Evolutionary conservation across 352 stramenopile genomes (phyloP), one percentile per base, ranked within the genome.

Genomic region (Phytophthora macrochlamydospora): DNA sequence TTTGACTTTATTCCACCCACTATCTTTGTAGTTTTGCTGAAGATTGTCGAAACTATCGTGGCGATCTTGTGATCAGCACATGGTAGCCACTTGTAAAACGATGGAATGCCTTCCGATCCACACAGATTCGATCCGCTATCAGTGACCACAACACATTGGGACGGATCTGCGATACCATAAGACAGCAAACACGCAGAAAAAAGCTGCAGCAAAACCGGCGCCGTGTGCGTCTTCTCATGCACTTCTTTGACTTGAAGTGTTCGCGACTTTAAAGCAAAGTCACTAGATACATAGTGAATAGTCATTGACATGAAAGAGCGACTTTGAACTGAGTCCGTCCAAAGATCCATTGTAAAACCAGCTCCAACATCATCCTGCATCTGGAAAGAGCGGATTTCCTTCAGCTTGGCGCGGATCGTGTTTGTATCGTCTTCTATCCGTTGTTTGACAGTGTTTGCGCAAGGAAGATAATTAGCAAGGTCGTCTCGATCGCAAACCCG

Each of bases 31-130:
- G 38, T 64, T 9, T 64, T 64, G 14, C 37, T 51, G 1, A 64
- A 12, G 1, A 57, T 30, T 7, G 48, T 64, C 6, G 57, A 52
- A 2, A 57, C 43, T 3, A 52, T 52, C 1, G 48, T 64, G 2
- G 38, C 46, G 6, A 57, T 51, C 32, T 64, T 64, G 9, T 64
- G 57, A 13, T 64, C 40, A 3, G 46, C 46, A 7, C 57, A 64
- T 18, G 38, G 48, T 37, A 64, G 35, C 46, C 57, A 64, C 3
- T 42, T 43, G 11, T 63, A 56, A 1, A 5, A n/a, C 8, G 45
- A 63, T 6, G 33, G 18, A 56, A 56, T 56, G 4, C 42, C 40
- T 18, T 60, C 31, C 2, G 54, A 2, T 8, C 56, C 56, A 35
- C 46, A 35, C 7, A 63, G 14, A 45, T 63, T 63, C 1, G 45